Conservation (phyloP, 495 filamentous ascomycete species). For the Sordaria brevicollis region DNA sequence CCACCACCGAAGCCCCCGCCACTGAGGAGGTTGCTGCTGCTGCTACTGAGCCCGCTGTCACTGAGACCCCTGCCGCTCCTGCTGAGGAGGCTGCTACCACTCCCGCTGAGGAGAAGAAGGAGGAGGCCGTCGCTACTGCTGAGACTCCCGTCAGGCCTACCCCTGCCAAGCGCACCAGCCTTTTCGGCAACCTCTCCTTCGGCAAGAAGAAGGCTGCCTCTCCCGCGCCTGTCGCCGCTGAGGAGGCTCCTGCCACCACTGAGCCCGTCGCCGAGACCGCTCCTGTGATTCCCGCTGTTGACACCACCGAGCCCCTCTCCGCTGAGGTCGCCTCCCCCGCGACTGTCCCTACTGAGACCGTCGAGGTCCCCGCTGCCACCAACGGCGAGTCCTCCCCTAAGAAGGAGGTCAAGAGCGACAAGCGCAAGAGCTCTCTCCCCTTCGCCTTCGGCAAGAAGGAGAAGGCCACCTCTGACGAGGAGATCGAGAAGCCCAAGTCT, state of each 20-base stretch:
- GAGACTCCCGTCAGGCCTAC: conserved; percentile 16
- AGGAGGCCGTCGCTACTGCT: too few species aligned
- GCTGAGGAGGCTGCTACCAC: conserved; percentile 22
- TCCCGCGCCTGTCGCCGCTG: conserved; percentile 27
- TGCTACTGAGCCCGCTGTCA: conserved; percentile 17
- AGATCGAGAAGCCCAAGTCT: conserved; percentile 41
- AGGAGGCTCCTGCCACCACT: conserved; percentile 23
- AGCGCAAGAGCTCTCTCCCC: conserved; percentile 47
- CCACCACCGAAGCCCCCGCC: conserved; percentile 16
- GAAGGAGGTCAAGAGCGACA: conserved; percentile 42
- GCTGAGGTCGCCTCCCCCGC: conserved; percentile 36
- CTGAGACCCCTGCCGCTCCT: conserved; percentile 17
- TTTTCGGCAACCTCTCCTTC: conserved; percentile 43
- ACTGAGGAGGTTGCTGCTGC: conserved; percentile 16
- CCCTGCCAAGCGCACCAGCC: conserved; percentile 33
- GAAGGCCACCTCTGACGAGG: conserved; percentile 37
- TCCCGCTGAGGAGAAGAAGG: conserved; percentile 25
- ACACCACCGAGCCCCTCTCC: conserved; percentile 43
- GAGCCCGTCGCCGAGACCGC: conserved; percentile 44
- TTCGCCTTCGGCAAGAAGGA: conserved; percentile 47
- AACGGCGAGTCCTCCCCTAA: conserved; percentile 36
- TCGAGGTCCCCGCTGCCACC: conserved; percentile 32
- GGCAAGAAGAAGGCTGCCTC: conserved; percentile 44
- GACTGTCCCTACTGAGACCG: conserved; percentile 30
- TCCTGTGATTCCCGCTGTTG: conserved; percentile 48